Base-by-base conservation (phyloP, 352 stramenopile species). In the Saprolegnia parasitica region DNA sequence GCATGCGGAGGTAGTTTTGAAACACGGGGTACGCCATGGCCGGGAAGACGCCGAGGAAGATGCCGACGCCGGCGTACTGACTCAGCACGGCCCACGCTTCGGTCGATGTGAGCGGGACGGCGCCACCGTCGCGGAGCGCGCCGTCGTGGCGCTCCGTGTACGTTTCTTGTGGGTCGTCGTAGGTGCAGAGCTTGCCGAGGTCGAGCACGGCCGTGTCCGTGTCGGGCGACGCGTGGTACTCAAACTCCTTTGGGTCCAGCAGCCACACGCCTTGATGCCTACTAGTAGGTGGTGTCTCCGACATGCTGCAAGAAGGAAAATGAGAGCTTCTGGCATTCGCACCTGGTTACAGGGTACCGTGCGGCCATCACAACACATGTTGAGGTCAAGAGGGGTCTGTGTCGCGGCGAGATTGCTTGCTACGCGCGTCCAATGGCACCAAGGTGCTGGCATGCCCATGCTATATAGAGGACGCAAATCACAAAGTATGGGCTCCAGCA, bases 1-100 rank as follows among this genome's bases (percentile, higher is more conserved):
- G 76, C 18, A 78, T 76, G 35, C 84, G 84, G 18, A 89, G 64
- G 62, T 89, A 89, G 29, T 71, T 73, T 37, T 87, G 78, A 11
- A 87, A 65, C n/a, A 89, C 61, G 0, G 81, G 81, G 61, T 89
- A 88, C 58, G 86, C 80, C 45, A 83, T 58, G 9, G 71, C 75
- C 0, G 80, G 80, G 1, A 88, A 63, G 6, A 78, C 70, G 49
- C 81, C 81, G 21, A 74, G 70, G 8, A 87, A 55, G 56, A 89
- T 80, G 0, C 81, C 81, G 9, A 89, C 78, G 21, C 71, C 80
- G 0, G 78, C 79, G 65, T 86, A 89, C 67, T 89, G 80, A 35
- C 70, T 78, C 1, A 86, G 61, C 8, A 88, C 35, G 4, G 68
- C 78, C 37, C 86, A 66, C 11, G 77, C 71, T 16, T 78, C 71